Evolutionary conservation across 768 basidiomycete species (phyloP), one percentile per base, ranked within the genome.

Genomic region (Lactarius deliciosus): DNA sequence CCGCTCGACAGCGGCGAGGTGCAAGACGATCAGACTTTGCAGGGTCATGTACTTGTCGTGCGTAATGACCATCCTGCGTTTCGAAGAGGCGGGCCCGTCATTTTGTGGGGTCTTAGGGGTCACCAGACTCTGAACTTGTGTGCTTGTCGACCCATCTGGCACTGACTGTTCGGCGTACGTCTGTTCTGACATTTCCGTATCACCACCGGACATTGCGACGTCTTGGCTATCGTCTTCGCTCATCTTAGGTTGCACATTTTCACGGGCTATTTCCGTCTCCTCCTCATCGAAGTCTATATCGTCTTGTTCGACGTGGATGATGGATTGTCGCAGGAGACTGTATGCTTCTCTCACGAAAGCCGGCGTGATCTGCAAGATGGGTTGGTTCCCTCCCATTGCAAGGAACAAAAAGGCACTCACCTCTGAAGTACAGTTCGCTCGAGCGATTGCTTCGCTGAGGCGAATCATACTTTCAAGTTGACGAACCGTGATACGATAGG

Each of bases 401-500:
- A 20, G 47, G 45, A 47, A 22, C n/a, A 57, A 36, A 16, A 22
- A 20, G 36, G 22, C 13, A 76, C 81, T 67, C 72, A 90, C 93
- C 80, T 96, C 94, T n/a, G 89, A 83, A 18, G 92, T 92, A 75
- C 97, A 98, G 75, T 98, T 98, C 2, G 96, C 95, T 45, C 97
- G 83, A 6, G 97, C 97, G 72, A 98, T 98, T 28, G 96, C 97
- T 76, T 99, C 97, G 70, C 91, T 92, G 61, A 99, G 80, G 34
- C 97, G 96, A 71, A 99, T 94, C 95, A 99, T 96, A 76, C 92
- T 94, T 76, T 98, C 97, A 55, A 99, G 81, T 75, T 98, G 97
- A 76, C 97, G 91, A 38, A 98, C 97, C 8, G 97, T 98, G 72
- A 98, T 98, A 38, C 96, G 86, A 75, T 96, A 98, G 20, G 95